Evolutionary conservation across 2,329 filamentous ascomycete genomes (phyloP), one percentile per base, ranked within the genome.

Genomic region (Parafenestella ontariensis): DNA sequence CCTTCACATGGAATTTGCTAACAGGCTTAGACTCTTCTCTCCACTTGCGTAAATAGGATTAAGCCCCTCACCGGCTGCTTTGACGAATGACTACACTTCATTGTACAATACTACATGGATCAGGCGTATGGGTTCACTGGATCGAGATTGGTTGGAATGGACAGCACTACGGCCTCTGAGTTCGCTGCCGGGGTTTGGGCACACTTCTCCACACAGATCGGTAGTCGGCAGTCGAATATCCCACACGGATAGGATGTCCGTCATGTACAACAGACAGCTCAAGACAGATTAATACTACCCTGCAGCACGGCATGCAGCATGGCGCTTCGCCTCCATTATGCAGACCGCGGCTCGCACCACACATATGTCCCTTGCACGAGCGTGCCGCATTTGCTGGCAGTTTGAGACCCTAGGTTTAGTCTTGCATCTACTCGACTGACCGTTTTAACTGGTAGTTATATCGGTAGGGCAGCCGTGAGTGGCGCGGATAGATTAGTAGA

Each of bases 11-110:
- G 5, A 44, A n/a, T 17, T 43, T n/a, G 55, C 69, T 73, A 40
- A 72, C 64, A 17, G 13, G 1, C 21, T 40, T 36, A 76, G 73
- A 47, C 72, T 76, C 61, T 75, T 76, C 65, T 76, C 73, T 51
- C 73, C 73, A 28, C 70, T 76, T 54, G 73, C 71, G 55, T 76
- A 72, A 62, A 50, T 24, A 42, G 21, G 26, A 46, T 23, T 24
- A 42, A n/a, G 11, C 18, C 39, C 39, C 45, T 23, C 47, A 46
- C 59, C 46, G 58, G 56, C 40, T 44, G 53, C 17, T 40, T 40
- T n/a, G 46, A 64, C 58, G 59, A 63, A 48, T 51, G 46, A 52
- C 47, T 50, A 45, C 52, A 49, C 54, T 58, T 53, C 60, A 52
- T 48, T 75, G 71, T 74, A 75, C 55, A 69, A 65, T 65, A 75